phyloP scores from a whole-genome alignment of 371 early-diverging fungal species.

The Mucor velutinosus region DNA sequence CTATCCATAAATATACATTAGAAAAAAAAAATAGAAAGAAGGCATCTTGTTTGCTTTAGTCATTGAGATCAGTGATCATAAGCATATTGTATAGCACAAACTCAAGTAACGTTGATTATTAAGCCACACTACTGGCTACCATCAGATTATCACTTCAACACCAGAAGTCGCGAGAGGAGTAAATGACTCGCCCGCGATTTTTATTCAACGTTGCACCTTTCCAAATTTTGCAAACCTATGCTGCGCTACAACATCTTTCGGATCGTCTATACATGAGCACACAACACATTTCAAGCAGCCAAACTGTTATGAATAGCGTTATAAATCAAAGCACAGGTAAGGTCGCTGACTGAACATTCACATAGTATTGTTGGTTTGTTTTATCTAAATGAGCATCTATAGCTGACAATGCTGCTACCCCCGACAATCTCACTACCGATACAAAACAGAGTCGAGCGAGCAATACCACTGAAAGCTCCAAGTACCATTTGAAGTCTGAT shows the following conservation, averaged over 20 bases:
- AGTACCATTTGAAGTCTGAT: background rate
- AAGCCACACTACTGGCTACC: too few relatives aligned
- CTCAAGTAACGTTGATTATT: too few relatives aligned
- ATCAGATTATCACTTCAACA: too few relatives aligned
- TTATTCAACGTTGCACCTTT: background rate
- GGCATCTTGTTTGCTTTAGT: too few relatives aligned
- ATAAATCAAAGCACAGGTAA: background rate
- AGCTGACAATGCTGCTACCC: background rate
- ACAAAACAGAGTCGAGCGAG: too few relatives aligned
- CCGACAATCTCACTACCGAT: background rate
- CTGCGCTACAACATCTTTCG: background rate
- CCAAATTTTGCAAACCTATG: background rate
- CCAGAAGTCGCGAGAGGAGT: too few relatives aligned
- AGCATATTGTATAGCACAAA: too few relatives aligned
- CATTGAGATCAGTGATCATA: too few relatives aligned
- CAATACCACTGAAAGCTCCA: background rate
- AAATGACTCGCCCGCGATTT: too few relatives aligned
- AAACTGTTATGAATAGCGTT: background rate
- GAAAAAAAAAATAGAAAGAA: too few relatives aligned
- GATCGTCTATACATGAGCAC: background rate
- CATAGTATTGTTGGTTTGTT: background rate
- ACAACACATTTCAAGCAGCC: background rate
- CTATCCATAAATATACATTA: too few relatives aligned
- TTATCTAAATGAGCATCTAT: background rate
- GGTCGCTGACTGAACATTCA: background rate